Conservation (phyloP, 2,329 filamentous ascomycete genomes). For the Colletotrichum brevisporum region DNA sequence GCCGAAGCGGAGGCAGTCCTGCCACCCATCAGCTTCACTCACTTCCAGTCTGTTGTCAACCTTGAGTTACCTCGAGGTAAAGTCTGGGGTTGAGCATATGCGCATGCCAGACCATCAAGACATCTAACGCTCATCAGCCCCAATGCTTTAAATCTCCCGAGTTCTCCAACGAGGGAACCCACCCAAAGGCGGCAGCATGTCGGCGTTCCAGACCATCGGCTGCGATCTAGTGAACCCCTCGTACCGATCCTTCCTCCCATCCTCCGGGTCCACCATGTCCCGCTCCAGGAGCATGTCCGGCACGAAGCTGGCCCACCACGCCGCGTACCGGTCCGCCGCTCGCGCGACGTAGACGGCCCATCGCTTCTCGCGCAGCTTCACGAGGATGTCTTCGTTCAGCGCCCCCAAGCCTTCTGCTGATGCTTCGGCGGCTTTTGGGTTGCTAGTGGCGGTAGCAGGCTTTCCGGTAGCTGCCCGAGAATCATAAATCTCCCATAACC, state of each 20-base stretch:
- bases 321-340: conserved; percentile 73
- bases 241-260: conserved; percentile 43
- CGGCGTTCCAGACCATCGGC: conserved; percentile 51
- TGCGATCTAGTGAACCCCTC: conserved; percentile 45
- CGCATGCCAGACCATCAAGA: conserved; percentile 81
- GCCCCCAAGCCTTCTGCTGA: rapidly evolving
- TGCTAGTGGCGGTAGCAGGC: conserved; percentile 3
- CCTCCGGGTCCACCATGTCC: conserved; percentile 43
- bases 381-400: conserved; percentile 51
- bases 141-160: neutral
- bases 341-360: conserved; percentile 76
- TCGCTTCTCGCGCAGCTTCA: conserved; percentile 73
- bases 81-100: conserved; percentile 78
- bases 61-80: conserved; percentile 65
- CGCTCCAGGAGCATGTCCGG: conserved; percentile 45
- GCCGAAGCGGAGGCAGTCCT: conserved; percentile 70
- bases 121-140: conserved; percentile 59
- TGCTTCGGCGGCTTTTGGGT: neutral
- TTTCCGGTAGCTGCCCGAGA: conserved; percentile 47
- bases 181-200: conserved; percentile 65
- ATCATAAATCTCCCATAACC: conserved; percentile 72
- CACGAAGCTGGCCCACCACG: conserved; percentile 68
- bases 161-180: neutral
- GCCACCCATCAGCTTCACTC: neutral
- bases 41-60: neutral